Evolutionary conservation across 2,329 filamentous ascomycete genomes (phyloP), one percentile per base, ranked within the genome.

Genomic region (Xylaria sp.): DNA sequence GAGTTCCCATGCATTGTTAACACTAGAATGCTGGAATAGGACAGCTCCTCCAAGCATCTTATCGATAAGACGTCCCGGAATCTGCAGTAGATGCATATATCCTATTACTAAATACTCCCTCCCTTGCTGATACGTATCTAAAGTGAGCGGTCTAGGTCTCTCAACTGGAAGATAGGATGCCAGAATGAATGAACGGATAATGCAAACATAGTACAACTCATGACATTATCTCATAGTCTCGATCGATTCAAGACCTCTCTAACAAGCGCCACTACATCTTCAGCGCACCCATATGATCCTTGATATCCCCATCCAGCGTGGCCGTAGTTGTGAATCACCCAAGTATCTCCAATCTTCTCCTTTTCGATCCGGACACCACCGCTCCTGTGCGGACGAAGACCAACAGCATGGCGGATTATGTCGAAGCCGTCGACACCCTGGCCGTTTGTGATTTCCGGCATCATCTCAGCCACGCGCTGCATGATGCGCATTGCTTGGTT

Each of bases 401-500:
- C 93, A 13, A 96, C 93, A 3, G 87, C 90, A 73, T 97, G 93
- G 17, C 92, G 83, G 52, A 97, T 82, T 19, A 97, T 81, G 73
- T 89, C 87, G 64, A 97, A 75, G 19, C 84, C 88, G 73, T 92
- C 85, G 25, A 93, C 84, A 0, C 91, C 90, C 75, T 88, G 83
- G 3, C 90, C 85, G 11, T 71, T 79, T 1, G 86, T 85, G 64
- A 94, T 79, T 57, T 82, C 79, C 0, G 91, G 91, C 70, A 86
- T 85, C 29, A 87, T 75, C 31, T 85, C 83, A 5, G 91, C 80
- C 21, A 84, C 83, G n/a, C 93, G 85, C 76, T 88, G 87, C 91
- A 97, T 95, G 73, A 97, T 96, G 11, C 93, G 84, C 55, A 84
- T 77, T 0, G 93, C 91, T n/a, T 92, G 81, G 72, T 91, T 92